phyloP scores from a whole-genome alignment of 768 basidiomycete genomes.

The Mycena rebaudengoi region DNA sequence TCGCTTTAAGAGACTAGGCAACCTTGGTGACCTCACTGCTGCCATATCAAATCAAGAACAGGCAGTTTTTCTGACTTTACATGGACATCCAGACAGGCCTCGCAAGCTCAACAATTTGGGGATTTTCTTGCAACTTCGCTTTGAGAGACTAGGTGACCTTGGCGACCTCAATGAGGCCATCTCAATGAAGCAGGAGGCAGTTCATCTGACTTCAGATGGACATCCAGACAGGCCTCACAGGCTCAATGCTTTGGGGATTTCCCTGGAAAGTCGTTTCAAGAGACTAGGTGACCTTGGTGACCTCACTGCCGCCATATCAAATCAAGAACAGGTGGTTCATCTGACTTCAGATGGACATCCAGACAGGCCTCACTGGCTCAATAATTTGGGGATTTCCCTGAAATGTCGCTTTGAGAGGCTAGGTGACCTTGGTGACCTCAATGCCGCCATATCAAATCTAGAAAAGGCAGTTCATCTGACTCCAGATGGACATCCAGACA shows the following conservation, averaged over 20 bases:
- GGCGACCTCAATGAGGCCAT: slow-evolving; percentile 33
- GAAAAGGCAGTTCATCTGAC: slow-evolving; percentile 30
- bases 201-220: slow-evolving; percentile 27
- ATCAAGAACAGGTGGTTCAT: slow-evolving; percentile 17
- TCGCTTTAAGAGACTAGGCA: slow-evolving; percentile 27
- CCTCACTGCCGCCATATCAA: slow-evolving; percentile 29
- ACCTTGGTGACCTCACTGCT: slow-evolving; percentile 32
- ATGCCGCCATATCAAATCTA: slow-evolving; percentile 30
- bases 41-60: slow-evolving; percentile 17
- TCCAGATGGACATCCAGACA: slow-evolving; percentile 25
- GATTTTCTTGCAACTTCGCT: slow-evolving; percentile 22
- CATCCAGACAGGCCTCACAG: slow-evolving; percentile 20
- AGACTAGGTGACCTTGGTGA: slow-evolving; percentile 24
- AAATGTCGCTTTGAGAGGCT: slow-evolving; percentile 30
- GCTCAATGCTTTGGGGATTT: slow-evolving; percentile 14
- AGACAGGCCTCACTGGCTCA: slow-evolving; percentile 8
- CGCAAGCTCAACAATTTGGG: slow-evolving; percentile 13
- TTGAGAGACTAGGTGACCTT: slow-evolving; percentile 22
- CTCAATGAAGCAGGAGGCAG: slow-evolving; percentile 9
- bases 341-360: slow-evolving; percentile 26
- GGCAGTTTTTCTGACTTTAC: slow-evolving; percentile 24
- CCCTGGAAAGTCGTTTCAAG: slow-evolving; percentile 28
- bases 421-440: slow-evolving; percentile 32
- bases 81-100: slow-evolving; percentile 24
- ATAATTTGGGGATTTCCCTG: slow-evolving; percentile 27